These are phyloP conservation scores for Fusarium multiceps DNA, from an alignment of 2,329 filamentous ascomycete species.

Conservation along the genomic window DNA sequence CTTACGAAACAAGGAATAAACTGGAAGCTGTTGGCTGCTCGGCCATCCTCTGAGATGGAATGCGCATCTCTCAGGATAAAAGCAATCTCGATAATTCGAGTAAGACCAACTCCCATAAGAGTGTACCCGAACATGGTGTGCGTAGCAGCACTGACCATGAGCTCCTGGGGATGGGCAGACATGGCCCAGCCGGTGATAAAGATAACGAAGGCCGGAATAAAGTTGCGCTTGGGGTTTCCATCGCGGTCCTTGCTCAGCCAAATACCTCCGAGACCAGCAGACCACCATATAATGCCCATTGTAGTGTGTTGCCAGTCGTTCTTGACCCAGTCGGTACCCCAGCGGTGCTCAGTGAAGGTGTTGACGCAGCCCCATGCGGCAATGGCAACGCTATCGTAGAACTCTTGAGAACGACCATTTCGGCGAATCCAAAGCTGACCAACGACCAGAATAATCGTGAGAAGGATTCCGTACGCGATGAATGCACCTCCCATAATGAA, in stretches of 20 bases:
- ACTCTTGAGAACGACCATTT: conserved; percentile 90
- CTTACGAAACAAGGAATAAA: conserved; percentile 67
- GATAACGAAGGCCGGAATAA: conserved; percentile 92
- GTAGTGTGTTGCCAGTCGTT: conserved; percentile 98
- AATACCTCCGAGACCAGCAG: conserved; percentile 87
- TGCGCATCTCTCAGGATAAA: conserved; percentile 84
- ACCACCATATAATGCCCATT: conserved; percentile 99
- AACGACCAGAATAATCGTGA: conserved; percentile 87
- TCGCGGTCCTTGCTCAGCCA: conserved; percentile 90
- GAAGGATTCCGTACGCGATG: conserved; percentile 89
- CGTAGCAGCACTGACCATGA: conserved; percentile 86
- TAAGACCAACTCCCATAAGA: conserved; percentile 87
- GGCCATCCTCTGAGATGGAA: conserved; percentile 73
- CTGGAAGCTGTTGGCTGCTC: conserved; percentile 72
- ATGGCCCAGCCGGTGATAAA: conserved; percentile 95
- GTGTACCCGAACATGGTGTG: conserved; percentile 94
- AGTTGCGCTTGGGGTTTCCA: conserved; percentile 88
- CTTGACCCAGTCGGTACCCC: conserved; percentile 88
- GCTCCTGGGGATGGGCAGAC: conserved; percentile 87
- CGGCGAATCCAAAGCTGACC: conserved; percentile 88
- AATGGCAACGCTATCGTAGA: conserved; percentile 93
- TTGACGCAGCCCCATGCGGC: conserved; percentile 97
- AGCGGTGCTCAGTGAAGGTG: conserved; percentile 96
- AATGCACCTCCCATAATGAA: conserved; percentile 99
- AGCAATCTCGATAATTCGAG: conserved; percentile 89